A percentile compares a stretch with the other conserved stretches of the same genome.
Evolutionary conservation across 2,329 filamentous ascomycete genomes (phyloP).

Genomic region (Macrophomina phaseolina): DNA sequence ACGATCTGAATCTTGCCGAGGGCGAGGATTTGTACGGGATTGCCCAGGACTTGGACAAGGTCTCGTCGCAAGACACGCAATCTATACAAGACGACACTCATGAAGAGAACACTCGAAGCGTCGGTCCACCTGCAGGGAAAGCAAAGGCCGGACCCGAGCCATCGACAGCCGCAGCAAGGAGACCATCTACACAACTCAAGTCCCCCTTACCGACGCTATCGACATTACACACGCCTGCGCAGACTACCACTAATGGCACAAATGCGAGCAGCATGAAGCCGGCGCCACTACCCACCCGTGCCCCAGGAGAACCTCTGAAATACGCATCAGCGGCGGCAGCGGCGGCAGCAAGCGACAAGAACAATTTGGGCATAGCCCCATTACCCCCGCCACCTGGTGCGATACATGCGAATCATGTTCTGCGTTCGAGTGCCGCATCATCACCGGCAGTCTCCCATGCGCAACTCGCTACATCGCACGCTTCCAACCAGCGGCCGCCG

Average conservation of each 20-base stretch:
- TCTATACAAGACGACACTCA: constrained; percentile 84
- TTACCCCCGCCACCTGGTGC: constrained; percentile 84
- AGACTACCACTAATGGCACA: constrained; percentile 65
- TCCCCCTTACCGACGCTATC: constrained; percentile 92
- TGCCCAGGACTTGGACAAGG: constrained; percentile 77
- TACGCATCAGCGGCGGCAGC: constrained; percentile 96
- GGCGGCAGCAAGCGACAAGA: constrained; percentile 88
- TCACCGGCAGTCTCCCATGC: constrained; percentile 54
- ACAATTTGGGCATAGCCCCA: constrained; percentile 86
- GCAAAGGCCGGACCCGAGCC: constrained; percentile 65
- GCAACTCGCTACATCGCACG: constrained; percentile 39
- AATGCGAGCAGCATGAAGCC: constrained; percentile 82
- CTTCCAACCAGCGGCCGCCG: constrained; percentile 40
- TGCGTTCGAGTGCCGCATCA: constrained; percentile 61
- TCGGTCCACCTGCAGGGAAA: constrained; percentile 55
- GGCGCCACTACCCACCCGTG: constrained; percentile 80
- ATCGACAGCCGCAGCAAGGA: constrained; percentile 62
- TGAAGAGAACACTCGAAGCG: constrained; percentile 62
- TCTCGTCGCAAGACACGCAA: constrained; percentile 94
- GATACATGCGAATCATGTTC: constrained; percentile 55
- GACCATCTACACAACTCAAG: constrained; percentile 89
- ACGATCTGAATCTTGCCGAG: constrained; percentile 89
- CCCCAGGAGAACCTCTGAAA: constrained; percentile 88
- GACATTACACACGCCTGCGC: constrained; percentile 78
- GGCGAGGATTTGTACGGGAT: constrained; percentile 90